Conservation (phyloP, 2,329 filamentous ascomycete genomes). For the Botrytis hyacinthi region DNA sequence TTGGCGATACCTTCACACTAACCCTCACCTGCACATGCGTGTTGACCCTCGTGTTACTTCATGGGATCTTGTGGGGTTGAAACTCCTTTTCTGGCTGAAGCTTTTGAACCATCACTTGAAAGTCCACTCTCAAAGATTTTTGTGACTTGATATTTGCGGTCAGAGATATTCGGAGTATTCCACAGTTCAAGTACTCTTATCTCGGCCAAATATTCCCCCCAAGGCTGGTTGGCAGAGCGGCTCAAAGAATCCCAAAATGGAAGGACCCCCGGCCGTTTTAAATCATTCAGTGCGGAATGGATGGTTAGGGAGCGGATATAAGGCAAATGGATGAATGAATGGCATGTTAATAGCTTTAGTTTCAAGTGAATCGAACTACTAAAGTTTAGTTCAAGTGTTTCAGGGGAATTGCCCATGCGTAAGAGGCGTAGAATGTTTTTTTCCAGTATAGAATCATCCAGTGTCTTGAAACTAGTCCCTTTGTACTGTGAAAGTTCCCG, state of each 20-base stretch:
- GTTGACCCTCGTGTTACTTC: neutral
- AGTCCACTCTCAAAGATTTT: neutral
- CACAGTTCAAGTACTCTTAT: neutral
- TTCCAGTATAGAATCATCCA: neutral
- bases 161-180: neutral
- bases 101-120: neutral
- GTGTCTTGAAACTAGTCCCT: constrained; percentile 2
- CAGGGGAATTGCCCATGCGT: neutral
- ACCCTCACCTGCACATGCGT: neutral
- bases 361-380: neutral
- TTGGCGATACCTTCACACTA: neutral
- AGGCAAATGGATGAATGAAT: neutral
- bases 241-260: neutral
- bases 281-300: neutral
- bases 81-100: neutral
- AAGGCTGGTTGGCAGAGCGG: neutral
- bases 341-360: neutral
- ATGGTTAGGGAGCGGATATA: neutral
- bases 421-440: neutral
- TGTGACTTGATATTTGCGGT: constrained; percentile 2
- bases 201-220: neutral
- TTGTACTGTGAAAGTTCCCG: neutral
- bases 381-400: neutral
- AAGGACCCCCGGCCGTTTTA: constrained; percentile 2
- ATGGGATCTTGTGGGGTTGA: neutral